Base-by-base conservation (phyloP, 2,329 filamentous ascomycete genomes). In the Sclerotiophoma versabilis region DNA sequence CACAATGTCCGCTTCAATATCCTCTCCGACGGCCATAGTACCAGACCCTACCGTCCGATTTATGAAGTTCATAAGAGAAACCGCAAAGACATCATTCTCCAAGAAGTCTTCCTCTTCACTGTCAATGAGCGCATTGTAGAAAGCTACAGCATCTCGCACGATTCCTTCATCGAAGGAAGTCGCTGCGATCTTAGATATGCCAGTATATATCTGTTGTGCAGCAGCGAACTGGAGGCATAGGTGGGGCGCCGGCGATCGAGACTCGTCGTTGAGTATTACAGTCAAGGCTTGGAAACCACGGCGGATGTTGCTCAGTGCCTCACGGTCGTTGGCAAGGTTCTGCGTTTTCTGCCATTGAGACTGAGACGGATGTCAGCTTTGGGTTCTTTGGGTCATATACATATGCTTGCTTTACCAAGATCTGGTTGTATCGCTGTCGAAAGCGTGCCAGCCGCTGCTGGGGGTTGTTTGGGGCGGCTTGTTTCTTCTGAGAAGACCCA, bases 81-180 rank as follows among this genome's bases (percentile, higher is more conserved):
- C 85, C 2, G 95, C 92, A 73, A 99, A 99, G 49, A 86, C 83
- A 26, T 88, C 85, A 69, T 90, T 96, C 70, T 96, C 91, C 41
- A 97, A 86, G 69, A 98, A 96, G 29, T 92, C 92, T 72, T 97
- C 95, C 77, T 97, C 93, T 75, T 98, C 95, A 73, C 92, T 95
- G 76, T 99, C 95, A 67, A 98, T 91, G 59, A 99, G 83, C 14
- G 92, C 92, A 52, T 91, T 92, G 75, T 97, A 97, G 71, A 97
- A 87, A 33, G 88, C 81, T 30, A 96, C 89, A 22, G 91, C 90
- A 69, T 93, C 90, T 61, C 89, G 87, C 64, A 98, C 89, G 69
- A 97, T 88, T 70, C 86, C 88, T 66, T 96, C 90, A 74, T 96
- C 90, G 73, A 91, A 89, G 26, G 90, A 92, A 0, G 89, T 88